These are phyloP conservation scores for Geotrichum fermentans DNA, from an alignment of 1,139 yeast genomes.

Conservation along the genomic window DNA sequence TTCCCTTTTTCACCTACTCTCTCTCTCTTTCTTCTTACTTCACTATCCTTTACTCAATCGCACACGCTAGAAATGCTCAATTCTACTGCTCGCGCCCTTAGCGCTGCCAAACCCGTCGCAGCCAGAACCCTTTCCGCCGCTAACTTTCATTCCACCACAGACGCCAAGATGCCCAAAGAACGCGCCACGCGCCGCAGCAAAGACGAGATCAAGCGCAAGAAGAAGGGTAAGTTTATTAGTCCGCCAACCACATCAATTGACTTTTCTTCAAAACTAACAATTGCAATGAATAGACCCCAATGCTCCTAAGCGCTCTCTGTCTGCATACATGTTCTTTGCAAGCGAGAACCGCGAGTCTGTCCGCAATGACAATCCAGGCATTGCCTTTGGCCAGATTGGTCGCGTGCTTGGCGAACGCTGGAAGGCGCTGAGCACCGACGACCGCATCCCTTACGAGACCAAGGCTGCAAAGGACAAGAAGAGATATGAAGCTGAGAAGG, in stretches of 20 bases:
- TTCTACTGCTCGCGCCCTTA: not conserved
- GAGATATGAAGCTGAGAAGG: constrained; percentile 91
- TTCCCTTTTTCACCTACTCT: not conserved
- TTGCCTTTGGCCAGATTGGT: constrained; percentile 60
- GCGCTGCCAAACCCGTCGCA: not conserved
- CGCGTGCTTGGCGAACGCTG: constrained; percentile 83
- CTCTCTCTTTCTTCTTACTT: constrained; percentile 1
- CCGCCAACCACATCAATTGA: not conserved
- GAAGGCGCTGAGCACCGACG: constrained; percentile 81
- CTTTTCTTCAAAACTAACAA: not conserved
- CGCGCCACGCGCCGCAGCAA: constrained; percentile 23
- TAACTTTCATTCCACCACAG: constrained; percentile 1
- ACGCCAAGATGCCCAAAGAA: constrained; percentile 29
- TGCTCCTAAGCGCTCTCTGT: constrained; percentile 96
- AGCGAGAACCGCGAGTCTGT: constrained; percentile 94
- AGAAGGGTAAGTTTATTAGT: constrained; percentile 18
- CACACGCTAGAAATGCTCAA: not conserved
- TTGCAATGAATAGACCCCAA: constrained; percentile 69
- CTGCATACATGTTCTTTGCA: constrained; percentile 98
- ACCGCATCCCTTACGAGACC: constrained; percentile 80
- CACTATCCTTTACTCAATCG: not conserved
- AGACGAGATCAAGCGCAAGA: constrained; percentile 27
- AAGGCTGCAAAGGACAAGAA: constrained; percentile 94
- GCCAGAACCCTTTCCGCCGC: not conserved
- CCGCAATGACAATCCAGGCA: constrained; percentile 91